Base-by-base conservation (phyloP, 2,329 filamentous ascomycete species). In the Meredithiella fracta region DNA sequence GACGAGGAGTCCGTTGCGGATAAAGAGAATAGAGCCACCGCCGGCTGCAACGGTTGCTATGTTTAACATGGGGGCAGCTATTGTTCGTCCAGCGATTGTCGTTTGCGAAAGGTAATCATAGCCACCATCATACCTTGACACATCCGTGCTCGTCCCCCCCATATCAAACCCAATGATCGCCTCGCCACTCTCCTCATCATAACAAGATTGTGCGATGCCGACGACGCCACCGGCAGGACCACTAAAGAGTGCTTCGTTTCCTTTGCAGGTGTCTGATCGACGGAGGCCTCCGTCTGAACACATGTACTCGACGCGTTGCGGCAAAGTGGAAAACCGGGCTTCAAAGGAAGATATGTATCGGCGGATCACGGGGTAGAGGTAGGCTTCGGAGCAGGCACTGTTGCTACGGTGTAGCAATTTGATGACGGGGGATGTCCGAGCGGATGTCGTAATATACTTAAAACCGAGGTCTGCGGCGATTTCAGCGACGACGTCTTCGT, bases 171-270 rank as follows among this genome's bases (percentile, higher is more conserved):
- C 85, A 60, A 88, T 87, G 1, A 89, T 77, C 0, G 85, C 83
- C 0, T 72, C 82, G 61, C 77, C 78, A 47, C 82, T 83, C 11
- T 78, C 69, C 0, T 77, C 73, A 59, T 88, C 83, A 66, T 83
- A 88, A 1, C 79, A 84, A 0, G 85, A 87, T 11, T 83, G 71
- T 2, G 84, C 83, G 65, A 86, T 86, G 2, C 85, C 85, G 0
- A 88, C 83, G 0, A 88, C 84, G 50, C 85, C 85, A 15, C 83
- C 85, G n/a, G 85, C 85, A 3, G 85, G 85, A 0, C 85, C 85
- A 1, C 80, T 85, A 0, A 89, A 66, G 42, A 89, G 85, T 0
- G 82, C 82, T 60, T 79, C 76, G 4, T 86, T 67, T 0, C 84
- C 85, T 15, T 79, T 82, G 64, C 88, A 86, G 55, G 73, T 76